These are phyloP conservation scores for Cutaneotrichosporon sp. DNA, from an alignment of 1,284 basidiomycete genomes.

Conservation along the genomic window DNA sequence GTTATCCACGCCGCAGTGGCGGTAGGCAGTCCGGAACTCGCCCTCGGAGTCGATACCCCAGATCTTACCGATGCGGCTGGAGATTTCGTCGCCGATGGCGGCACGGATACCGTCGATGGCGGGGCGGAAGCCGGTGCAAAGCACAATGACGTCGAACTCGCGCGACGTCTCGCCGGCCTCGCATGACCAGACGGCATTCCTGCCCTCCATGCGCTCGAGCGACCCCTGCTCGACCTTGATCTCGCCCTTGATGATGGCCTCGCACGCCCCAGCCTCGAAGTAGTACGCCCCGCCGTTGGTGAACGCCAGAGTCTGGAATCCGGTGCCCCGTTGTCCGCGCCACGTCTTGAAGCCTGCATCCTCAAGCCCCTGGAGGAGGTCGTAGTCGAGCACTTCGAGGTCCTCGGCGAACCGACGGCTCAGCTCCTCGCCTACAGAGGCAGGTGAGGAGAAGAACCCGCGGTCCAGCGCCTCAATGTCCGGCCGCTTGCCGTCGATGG, in stretches of 20 bases:
- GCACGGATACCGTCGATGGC: conserved; percentile 49
- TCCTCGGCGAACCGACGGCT: conserved; percentile 24
- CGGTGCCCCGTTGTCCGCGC: conserved; percentile 33
- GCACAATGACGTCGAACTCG: conserved; percentile 66
- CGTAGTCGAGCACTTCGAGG: conserved; percentile 38
- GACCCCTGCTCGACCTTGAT: conserved; percentile 60
- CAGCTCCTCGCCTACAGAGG: conserved; percentile 32
- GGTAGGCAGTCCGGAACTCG: conserved; percentile 60
- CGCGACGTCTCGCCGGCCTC: conserved; percentile 48
- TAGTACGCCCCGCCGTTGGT: conserved; percentile 41
- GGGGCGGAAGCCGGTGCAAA: conserved; percentile 62
- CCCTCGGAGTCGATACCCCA: conserved; percentile 65
- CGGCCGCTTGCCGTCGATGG: conserved; percentile 55
- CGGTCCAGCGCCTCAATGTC: conserved; percentile 54
- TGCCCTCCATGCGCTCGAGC: conserved; percentile 30
- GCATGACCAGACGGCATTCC: conserved; percentile 30
- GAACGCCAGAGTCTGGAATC: conserved; percentile 26
- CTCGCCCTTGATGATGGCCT: conserved; percentile 48
- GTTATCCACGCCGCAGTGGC: conserved; percentile 58
- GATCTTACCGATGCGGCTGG: conserved; percentile 56
- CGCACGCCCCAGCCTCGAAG: conserved; percentile 44
- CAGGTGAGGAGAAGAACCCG: conserved; percentile 56
- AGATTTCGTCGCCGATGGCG: conserved; percentile 58
- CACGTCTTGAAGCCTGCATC: conserved; percentile 57
- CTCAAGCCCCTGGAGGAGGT: conserved; percentile 60